Base-by-base conservation (phyloP, 1,284 basidiomycete genomes). In the Mrakiaceae sp. region DNA sequence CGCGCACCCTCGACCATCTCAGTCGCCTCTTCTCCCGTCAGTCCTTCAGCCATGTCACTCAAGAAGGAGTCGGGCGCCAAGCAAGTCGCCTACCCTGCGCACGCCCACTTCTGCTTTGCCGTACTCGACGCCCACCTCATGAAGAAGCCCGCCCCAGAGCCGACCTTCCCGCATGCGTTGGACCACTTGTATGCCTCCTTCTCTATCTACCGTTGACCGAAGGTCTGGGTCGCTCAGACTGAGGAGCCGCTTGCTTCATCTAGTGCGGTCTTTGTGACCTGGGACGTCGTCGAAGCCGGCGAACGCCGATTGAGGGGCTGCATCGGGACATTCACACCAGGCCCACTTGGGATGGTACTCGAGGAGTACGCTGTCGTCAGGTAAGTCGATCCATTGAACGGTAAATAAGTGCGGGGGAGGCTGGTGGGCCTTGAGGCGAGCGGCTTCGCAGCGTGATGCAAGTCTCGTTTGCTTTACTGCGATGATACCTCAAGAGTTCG, bases 241-340 rank as follows among this genome's bases (percentile, higher is more conserved):
- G 27, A 27, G 27, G 27, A 27, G 27, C 27, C 1, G 12, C 47
- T 48, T n/a, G 12, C 10, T 54, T 16, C 16, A 46, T 46, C 61
- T 51, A 94, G 92, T 75, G 92, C 93, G 6, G 80, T 98, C 64
- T 98, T 98, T 76, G 90, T 98, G 48, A 98, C 95, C 2, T 98
- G 95, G 94, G 94, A 92, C 78, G 88, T 79, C 62, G 82, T 81
- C 68, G 75, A 82, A 40, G 82, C 83, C 54, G 81, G 82, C 67
- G 76, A 82, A 40, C 80, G 84, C 50, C 79, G 84, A 58, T 79
- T 98, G 67, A 80, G 95, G 67, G 95, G 95, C 40, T 98, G 95
- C 77, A 98, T 98, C 70, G 95, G 95, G 71, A 94, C 85, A 73
- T 98, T 98, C 73, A 84, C 87, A 56, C 81, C 90, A 2, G 81